phyloP scores from a whole-genome alignment of 2,329 filamentous ascomycete species.

The Penicillium glabrum region DNA sequence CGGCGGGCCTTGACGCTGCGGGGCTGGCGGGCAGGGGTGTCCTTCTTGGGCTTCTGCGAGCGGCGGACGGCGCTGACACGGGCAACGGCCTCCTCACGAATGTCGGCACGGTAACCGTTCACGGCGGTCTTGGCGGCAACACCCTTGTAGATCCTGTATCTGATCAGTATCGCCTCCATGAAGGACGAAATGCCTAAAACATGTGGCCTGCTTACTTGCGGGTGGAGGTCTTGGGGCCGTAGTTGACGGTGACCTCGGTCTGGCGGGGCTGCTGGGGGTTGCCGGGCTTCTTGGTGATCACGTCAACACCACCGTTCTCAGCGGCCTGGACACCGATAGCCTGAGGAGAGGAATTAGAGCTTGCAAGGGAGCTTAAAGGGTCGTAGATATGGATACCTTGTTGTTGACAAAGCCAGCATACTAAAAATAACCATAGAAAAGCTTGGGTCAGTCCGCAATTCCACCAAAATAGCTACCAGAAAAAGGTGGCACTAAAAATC shows the following conservation, averaged over 20 bases:
- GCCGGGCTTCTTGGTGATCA: constrained; percentile 81
- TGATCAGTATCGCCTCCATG: not conserved
- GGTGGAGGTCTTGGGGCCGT: constrained; percentile 69
- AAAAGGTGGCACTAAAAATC: not conserved
- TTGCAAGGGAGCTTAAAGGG: not conserved
- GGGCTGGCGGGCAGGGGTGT: constrained; percentile 69
- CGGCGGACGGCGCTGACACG: constrained; percentile 82
- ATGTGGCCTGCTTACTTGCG: constrained; percentile 66
- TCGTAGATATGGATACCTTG: constrained; percentile 63
- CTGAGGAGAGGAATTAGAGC: constrained; percentile 44
- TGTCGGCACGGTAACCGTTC: constrained; percentile 79
- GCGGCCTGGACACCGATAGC: constrained; percentile 76
- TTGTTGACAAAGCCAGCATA: constrained; percentile 90
- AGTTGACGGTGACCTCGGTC: constrained; percentile 64
- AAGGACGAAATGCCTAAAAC: not conserved
- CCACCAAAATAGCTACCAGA: not conserved
- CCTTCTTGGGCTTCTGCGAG: constrained; percentile 77
- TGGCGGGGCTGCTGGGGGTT: constrained; percentile 71
- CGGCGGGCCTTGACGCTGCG: constrained; percentile 77
- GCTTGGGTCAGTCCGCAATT: not conserved
- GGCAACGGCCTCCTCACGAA: constrained; percentile 75
- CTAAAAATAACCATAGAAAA: constrained; percentile 46
- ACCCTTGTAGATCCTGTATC: constrained; percentile 76
- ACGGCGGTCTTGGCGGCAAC: constrained; percentile 81
- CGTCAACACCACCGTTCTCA: constrained; percentile 75